These are phyloP conservation scores for Rosa lucieae DNA, from an alignment of 306 rosid genomes.

Conservation along the genomic window DNA sequence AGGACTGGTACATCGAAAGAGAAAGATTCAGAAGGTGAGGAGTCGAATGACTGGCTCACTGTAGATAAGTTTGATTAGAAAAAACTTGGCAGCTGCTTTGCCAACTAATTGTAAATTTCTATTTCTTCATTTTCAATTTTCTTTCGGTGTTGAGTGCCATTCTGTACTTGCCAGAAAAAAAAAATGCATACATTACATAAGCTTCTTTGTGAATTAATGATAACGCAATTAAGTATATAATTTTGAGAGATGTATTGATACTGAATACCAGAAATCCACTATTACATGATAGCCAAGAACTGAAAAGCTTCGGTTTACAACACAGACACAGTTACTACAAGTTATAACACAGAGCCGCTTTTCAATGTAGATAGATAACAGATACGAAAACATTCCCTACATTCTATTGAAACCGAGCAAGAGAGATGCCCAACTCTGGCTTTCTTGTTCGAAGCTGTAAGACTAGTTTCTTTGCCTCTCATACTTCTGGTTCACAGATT, in stretches of 20 bases:
- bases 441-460: too few species aligned
- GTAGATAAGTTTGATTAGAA: constrained; percentile 66
- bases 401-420: neutral
- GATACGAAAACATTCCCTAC: neutral
- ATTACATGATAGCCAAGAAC: neutral
- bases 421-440: neutral
- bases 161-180: constrained; percentile 29
- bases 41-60: constrained; percentile 78
- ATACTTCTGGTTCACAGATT: too few species aligned
- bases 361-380: neutral
- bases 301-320: neutral
- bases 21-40: constrained; percentile 79
- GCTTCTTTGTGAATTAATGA: neutral
- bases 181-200: neutral
- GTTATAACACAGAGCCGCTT: neutral
- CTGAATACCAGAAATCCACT: neutral
- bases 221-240: neutral
- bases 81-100: constrained; percentile 17
- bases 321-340: neutral
- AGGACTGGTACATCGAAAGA: constrained; percentile 38
- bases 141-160: constrained; percentile 7
- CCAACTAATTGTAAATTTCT: constrained; percentile 42
- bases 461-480: too few species aligned
- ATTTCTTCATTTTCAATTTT: constrained; percentile 5
- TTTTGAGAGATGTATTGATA: neutral